These are phyloP conservation scores for Metarhizium rileyi DNA, from an alignment of 2,329 filamentous ascomycete genomes.

Conservation along the genomic window DNA sequence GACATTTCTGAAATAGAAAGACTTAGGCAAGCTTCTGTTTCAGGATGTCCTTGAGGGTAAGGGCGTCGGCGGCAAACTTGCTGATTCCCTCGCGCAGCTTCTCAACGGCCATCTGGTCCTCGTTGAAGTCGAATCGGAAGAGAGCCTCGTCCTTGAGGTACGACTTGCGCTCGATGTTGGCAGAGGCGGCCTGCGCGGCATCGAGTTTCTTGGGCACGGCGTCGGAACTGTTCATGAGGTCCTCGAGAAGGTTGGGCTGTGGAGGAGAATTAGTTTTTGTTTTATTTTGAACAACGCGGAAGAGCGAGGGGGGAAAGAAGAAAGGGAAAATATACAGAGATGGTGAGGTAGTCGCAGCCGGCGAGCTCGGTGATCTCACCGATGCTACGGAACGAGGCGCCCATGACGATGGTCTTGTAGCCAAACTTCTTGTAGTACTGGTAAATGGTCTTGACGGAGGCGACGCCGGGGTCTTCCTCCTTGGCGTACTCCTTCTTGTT, in stretches of 20 bases:
- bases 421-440: slow-evolving; percentile 99
- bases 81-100: slow-evolving; percentile 99
- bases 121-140: slow-evolving; percentile 99
- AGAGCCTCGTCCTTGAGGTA: slow-evolving; percentile 83
- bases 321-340: slow-evolving; percentile 56
- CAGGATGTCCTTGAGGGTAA: slow-evolving; percentile 87
- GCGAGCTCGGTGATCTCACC: slow-evolving; percentile 98
- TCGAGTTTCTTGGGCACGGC: slow-evolving; percentile 89
- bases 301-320: background rate
- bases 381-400: slow-evolving; percentile 90
- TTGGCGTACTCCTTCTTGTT: slow-evolving; percentile 89
- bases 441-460: slow-evolving; percentile 88
- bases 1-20: background rate
- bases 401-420: slow-evolving; percentile 99
- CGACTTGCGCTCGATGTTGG: slow-evolving; percentile 76
- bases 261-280: slow-evolving; percentile 8
- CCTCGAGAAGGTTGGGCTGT: slow-evolving; percentile 85
- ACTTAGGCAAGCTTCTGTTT: slow-evolving; percentile 61
- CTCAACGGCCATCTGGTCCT: slow-evolving; percentile 98
- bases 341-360: slow-evolving; percentile 97
- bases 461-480: slow-evolving; percentile 90
- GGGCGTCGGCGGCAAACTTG: slow-evolving; percentile 94
- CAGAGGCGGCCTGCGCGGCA: slow-evolving; percentile 49
- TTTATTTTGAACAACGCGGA: background rate
- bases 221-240: slow-evolving; percentile 76